Percentiles rank a stretch among this genome's conserved stretches.
Conservation (phyloP, 441 rosid genomes). For the Rhodomyrtus psidioides region DNA sequence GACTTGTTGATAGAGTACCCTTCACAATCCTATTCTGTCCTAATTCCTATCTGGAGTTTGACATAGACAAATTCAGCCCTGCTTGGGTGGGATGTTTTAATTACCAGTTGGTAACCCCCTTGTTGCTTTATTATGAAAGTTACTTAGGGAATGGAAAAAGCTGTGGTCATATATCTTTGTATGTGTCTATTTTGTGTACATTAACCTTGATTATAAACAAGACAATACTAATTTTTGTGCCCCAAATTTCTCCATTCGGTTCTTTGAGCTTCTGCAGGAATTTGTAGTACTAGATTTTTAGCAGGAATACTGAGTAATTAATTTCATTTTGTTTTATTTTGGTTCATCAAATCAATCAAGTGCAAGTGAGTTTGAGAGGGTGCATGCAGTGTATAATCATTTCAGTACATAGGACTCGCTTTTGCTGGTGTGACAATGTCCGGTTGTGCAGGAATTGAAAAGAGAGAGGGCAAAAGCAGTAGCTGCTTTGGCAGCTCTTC, state of each 20-base stretch:
- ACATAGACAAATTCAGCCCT: not conserved
- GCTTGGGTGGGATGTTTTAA: not conserved
- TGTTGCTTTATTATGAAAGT: not conserved
- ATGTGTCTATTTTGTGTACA: not conserved
- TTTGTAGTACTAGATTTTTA: not conserved
- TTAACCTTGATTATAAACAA: not conserved
- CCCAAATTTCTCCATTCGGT: not conserved
- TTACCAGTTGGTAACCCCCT: not conserved
- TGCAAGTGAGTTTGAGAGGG: not conserved
- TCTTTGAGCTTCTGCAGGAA: not conserved
- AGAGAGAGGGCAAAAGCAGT: conserved; percentile 90
- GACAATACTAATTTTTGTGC: not conserved
- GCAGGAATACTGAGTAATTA: not conserved
- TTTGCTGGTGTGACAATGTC: not conserved
- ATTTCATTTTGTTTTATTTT: not conserved
- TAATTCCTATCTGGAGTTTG: not conserved
- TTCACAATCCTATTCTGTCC: not conserved
- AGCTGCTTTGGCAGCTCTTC: conserved; percentile 66
- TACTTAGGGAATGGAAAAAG: not conserved
- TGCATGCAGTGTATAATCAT: not conserved
- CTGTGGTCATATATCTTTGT: not conserved
- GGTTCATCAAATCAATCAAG: not conserved
- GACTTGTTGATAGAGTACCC: not conserved
- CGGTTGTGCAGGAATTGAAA: conserved; percentile 59
- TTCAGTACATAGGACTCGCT: not conserved